Conservation (phyloP, 352 stramenopile species). For the Pythium guiyangense region DNA sequence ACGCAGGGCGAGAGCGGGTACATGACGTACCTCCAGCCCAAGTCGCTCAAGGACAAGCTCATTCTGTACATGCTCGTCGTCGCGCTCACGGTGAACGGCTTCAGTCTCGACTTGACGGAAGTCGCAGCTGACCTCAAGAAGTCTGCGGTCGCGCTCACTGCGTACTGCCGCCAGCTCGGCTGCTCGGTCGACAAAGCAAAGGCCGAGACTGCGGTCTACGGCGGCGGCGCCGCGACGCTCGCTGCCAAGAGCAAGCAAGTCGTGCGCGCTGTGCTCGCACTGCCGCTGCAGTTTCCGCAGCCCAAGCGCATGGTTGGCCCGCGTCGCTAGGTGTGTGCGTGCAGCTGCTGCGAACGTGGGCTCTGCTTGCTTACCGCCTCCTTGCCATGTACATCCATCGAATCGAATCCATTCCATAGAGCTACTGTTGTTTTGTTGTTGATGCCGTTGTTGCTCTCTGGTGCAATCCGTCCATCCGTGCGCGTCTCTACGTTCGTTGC, state of each 20-base stretch:
- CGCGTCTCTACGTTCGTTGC: no score
- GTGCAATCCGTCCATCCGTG: no score
- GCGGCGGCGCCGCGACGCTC: conserved; percentile 29
- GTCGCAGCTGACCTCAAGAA: conserved; percentile 67
- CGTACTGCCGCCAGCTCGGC: conserved; percentile 71
- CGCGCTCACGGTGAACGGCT: conserved; percentile 67
- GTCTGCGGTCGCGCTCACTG: conserved; percentile 35
- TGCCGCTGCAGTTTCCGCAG: conserved; percentile 74
- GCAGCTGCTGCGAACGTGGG: no score
- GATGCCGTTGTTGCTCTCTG: no score
- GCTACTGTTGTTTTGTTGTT: no score
- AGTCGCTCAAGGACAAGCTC: conserved; percentile 80
- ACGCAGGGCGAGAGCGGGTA: conserved; percentile 45
- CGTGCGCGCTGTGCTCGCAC: conserved; percentile 57
- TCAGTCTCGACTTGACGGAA: conserved; percentile 73
- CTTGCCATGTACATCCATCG: neutral
- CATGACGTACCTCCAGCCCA: conserved; percentile 69
- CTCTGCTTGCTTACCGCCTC: neutral
- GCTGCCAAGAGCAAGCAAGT: conserved; percentile 68
- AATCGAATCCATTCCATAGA: no score
- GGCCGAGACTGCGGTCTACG: conserved; percentile 52
- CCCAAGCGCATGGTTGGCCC: conserved; percentile 49
- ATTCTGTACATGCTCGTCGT: conserved; percentile 72
- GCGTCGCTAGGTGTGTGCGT: conserved; percentile 10
- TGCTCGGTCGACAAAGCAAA: conserved; percentile 70